A percentile compares a stretch with the other conserved stretches of the same genome.
These are phyloP conservation scores for Aureobasidium sp. DNA, from an alignment of 2,329 filamentous ascomycete species.

Conservation along the genomic window DNA sequence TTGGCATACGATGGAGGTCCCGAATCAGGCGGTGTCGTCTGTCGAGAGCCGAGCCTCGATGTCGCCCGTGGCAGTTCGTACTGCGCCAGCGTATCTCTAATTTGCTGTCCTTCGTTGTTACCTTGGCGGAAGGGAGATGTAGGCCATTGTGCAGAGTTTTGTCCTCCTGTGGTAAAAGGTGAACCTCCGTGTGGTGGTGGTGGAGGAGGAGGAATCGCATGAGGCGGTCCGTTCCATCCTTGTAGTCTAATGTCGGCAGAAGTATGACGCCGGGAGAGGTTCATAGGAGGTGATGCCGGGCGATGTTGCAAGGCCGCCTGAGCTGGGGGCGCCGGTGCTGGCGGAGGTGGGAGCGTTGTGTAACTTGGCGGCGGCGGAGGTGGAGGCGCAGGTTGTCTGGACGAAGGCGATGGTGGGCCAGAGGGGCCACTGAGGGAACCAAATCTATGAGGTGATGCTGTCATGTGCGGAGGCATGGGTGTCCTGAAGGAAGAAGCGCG, in stretches of 20 bases:
- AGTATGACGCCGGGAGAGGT: conserved; percentile 77
- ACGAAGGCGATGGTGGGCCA: conserved; percentile 61
- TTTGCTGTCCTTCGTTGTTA: conserved; percentile 51
- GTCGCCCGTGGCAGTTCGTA: conserved; percentile 57
- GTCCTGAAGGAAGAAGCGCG: conserved; percentile 66
- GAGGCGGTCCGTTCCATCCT: conserved; percentile 64
- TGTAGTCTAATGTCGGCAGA: conserved; percentile 82
- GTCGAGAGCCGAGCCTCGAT: conserved; percentile 40
- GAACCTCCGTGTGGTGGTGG: conserved; percentile 45
- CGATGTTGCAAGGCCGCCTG: conserved; percentile 36
- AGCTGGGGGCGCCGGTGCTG: conserved; percentile 50
- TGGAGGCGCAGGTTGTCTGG: conserved; percentile 62
- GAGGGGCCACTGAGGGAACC: conserved; percentile 71
- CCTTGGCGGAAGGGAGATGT: conserved; percentile 54
- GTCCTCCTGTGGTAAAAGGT: conserved; percentile 56
- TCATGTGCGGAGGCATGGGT: conserved; percentile 73
- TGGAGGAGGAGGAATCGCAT: background rate
- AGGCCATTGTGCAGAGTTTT: conserved; percentile 57
- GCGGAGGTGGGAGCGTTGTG: conserved; percentile 47
- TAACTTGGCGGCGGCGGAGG: conserved; percentile 39
- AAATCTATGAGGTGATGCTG: conserved; percentile 71
- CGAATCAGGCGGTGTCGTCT: conserved; percentile 41
- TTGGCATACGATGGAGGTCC: conserved; percentile 37
- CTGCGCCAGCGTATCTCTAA: conserved; percentile 55
- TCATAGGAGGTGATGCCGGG: conserved; percentile 49